These are phyloP conservation scores for Hibiscus syriacus DNA, from an alignment of 345 rosid genomes.

Conservation along the genomic window DNA sequence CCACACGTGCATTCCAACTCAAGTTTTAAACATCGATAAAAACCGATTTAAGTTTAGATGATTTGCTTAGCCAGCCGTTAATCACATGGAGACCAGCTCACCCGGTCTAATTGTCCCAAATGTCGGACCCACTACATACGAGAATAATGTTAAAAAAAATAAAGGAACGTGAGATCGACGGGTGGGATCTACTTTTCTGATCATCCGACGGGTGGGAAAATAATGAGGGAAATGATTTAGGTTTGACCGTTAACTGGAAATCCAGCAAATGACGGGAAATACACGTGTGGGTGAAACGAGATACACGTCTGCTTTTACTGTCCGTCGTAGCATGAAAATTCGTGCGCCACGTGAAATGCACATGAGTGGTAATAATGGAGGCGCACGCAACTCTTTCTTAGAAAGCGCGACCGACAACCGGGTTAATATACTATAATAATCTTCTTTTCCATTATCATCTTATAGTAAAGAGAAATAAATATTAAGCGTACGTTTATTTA, in stretches of 20 bases:
- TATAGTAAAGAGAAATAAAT: no score
- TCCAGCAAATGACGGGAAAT: slow-evolving; percentile 36
- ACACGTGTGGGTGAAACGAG: slow-evolving; percentile 35
- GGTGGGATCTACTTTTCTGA: not conserved
- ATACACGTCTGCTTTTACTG: slow-evolving; percentile 67
- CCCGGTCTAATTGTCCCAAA: slow-evolving; percentile 41
- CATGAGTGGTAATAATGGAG: no score
- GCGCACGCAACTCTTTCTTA: no score
- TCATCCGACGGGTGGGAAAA: not conserved
- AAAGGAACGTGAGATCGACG: not conserved
- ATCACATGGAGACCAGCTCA: slow-evolving; percentile 63
- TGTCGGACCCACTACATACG: slow-evolving; percentile 22
- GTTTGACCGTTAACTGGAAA: slow-evolving; percentile 28
- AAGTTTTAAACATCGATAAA: slow-evolving; percentile 12
- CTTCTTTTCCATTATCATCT: no score
- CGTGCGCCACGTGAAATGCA: slow-evolving; percentile 51
- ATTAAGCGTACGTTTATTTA: no score
- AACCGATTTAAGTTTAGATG: slow-evolving; percentile 7
- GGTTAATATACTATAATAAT: no score
- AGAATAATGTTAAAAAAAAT: not conserved
- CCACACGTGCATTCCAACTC: slow-evolving; percentile 29
- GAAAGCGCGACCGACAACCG: no score
- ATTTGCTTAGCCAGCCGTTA: slow-evolving; percentile 27
- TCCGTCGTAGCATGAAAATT: slow-evolving; percentile 20
- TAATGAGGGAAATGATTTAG: slow-evolving; percentile 7